Percentiles rank a stretch among this genome's conserved stretches.
These are phyloP conservation scores for Nicotiana sylvestris DNA, from an alignment of 257 asterid species.

Conservation along the genomic window DNA sequence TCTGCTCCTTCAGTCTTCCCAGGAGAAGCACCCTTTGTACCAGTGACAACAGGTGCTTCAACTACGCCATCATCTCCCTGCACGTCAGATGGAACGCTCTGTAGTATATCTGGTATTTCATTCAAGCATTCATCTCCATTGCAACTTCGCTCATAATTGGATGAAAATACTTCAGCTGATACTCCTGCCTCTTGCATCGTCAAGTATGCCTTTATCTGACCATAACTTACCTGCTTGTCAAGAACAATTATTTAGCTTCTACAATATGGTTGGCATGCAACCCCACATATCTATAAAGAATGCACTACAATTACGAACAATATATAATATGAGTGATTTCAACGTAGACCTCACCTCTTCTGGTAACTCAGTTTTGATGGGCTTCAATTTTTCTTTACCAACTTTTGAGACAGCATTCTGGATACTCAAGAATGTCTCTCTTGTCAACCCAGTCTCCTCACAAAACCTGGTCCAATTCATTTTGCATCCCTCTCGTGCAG, in stretches of 20 bases:
- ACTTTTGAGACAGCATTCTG: slow-evolving; percentile 51
- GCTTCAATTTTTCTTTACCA: slow-evolving; percentile 78
- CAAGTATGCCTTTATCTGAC: slow-evolving; percentile 58
- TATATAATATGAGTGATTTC: not conserved
- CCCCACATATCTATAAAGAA: not conserved
- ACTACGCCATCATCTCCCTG: slow-evolving; percentile 11
- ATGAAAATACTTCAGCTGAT: slow-evolving; percentile 24
- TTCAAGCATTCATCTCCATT: slow-evolving; percentile 24
- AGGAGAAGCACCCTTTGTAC: slow-evolving; percentile 10
- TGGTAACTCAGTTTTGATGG: slow-evolving; percentile 78
- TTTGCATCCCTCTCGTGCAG: slow-evolving; percentile 65
- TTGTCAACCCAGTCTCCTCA: slow-evolving; percentile 55
- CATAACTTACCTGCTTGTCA: slow-evolving; percentile 54
- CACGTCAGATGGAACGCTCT: slow-evolving; percentile 9
- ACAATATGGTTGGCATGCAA: not conserved
- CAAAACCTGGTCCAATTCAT: slow-evolving; percentile 76
- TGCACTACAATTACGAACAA: slow-evolving; percentile 11
- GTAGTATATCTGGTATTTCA: slow-evolving; percentile 22
- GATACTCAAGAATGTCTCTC: slow-evolving; percentile 40
- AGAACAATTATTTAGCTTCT: not conserved
- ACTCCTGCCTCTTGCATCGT: slow-evolving; percentile 58
- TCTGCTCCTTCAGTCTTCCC: slow-evolving; percentile 15
- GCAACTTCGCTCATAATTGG: slow-evolving; percentile 25
- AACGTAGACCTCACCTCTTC: slow-evolving; percentile 62
- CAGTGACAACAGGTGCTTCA: slow-evolving; percentile 12